Evolutionary conservation across 192 early-diverging fungal species (phyloP).

Genomic region (Coemansia biformis): DNA sequence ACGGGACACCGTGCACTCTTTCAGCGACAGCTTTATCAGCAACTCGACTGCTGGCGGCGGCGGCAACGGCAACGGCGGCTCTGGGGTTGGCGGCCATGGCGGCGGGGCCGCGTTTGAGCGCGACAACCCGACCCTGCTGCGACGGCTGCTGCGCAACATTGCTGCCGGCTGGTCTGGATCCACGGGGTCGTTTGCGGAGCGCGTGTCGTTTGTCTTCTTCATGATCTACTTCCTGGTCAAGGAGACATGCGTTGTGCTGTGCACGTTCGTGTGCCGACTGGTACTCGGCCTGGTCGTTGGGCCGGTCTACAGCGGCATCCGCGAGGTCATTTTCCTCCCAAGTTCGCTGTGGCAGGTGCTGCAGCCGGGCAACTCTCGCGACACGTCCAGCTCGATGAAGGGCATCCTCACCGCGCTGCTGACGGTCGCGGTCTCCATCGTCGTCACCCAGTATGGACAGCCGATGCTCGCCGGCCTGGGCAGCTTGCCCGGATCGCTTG

Average conservation of each 20-base stretch:
- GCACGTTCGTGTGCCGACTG: constrained; percentile 16
- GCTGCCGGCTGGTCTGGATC: constrained; percentile 38
- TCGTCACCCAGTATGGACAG: constrained; percentile 30
- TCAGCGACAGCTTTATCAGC: constrained; percentile 45
- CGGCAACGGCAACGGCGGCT: neutral
- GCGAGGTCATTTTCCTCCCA: constrained; percentile 29
- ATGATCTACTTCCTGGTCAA: constrained; percentile 49
- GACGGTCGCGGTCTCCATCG: constrained; percentile 28
- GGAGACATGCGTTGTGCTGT: constrained; percentile 24
- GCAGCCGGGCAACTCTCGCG: constrained; percentile 19
- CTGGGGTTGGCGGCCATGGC: neutral
- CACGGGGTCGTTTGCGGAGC: constrained; percentile 29
- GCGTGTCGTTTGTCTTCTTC: constrained; percentile 41
- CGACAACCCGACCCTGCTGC: constrained; percentile 42
- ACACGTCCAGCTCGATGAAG: constrained; percentile 15
- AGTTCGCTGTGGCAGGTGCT: constrained; percentile 23
- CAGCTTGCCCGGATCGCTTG: constrained; percentile 3
- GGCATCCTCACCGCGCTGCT: constrained; percentile 28
- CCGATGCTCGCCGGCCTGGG: constrained; percentile 13
- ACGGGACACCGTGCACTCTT: constrained; percentile 28
- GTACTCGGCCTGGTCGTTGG: constrained; percentile 20
- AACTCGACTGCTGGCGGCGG: constrained; percentile 30
- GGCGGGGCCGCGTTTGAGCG: constrained; percentile 15
- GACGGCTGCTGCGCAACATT: constrained; percentile 41
- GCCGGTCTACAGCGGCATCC: constrained; percentile 22